Conservation (phyloP, 108 stramenopile genomes). For the Nannochloropsis granulata region DNA sequence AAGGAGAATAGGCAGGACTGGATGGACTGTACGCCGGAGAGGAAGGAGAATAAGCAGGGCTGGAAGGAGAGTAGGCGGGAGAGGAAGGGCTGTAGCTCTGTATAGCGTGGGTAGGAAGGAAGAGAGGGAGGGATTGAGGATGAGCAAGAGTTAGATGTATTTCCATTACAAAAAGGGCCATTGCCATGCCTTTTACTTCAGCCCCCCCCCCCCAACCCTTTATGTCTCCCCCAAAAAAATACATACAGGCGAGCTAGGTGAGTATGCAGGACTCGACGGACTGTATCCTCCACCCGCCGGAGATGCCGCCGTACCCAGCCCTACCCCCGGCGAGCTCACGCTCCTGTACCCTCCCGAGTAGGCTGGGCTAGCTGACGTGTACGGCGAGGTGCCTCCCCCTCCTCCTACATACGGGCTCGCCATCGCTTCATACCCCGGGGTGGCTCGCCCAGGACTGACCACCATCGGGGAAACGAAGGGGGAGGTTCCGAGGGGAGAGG, state of each 20-base stretch:
- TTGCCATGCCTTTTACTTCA: too few species aligned
- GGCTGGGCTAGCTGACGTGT: not conserved
- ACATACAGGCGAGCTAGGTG: constrained; percentile 42
- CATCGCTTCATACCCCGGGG: not conserved
- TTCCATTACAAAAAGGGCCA: too few species aligned
- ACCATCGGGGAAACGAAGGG: constrained; percentile 48
- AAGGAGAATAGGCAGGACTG: constrained; percentile 59
- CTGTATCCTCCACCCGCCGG: not conserved
- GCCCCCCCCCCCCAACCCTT: too few species aligned
- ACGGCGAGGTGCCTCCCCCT: not conserved
- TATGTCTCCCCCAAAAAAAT: too few species aligned
- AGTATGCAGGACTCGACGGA: constrained; percentile 21
- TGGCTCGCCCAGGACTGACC: not conserved
- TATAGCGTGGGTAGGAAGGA: constrained; percentile 27
- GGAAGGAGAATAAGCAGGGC: not conserved
- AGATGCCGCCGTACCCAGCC: not conserved
- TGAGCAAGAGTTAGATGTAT: not conserved
- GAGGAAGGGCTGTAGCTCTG: constrained; percentile 44
- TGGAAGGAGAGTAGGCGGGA: constrained; percentile 39
- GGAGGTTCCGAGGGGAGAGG: constrained; percentile 1
- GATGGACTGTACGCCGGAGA: constrained; percentile 54
- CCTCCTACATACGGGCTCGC: not conserved
- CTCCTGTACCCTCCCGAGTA: not conserved
- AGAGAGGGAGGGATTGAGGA: not conserved
- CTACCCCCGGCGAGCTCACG: not conserved